A percentile compares a stretch with the other conserved stretches of the same genome.
Conservation (phyloP, 768 basidiomycete species). For the Mycena haematopus region DNA sequence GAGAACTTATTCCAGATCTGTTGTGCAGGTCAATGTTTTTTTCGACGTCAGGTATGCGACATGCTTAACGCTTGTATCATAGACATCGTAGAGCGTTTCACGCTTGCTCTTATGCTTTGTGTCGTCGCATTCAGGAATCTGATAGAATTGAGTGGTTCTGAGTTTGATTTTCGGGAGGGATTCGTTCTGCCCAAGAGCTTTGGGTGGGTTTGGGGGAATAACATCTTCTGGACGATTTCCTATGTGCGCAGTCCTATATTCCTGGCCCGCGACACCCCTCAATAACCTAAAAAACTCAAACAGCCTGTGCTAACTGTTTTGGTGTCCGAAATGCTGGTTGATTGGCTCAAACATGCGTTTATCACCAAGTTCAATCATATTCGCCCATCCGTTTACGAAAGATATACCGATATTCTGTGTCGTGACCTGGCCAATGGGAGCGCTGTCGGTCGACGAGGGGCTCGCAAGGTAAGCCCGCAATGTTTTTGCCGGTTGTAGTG, state of each 20-base stretch:
- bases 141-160: conserved; percentile 91
- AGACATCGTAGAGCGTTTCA: conserved; percentile 99
- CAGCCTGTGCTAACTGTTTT: conserved; percentile 94
- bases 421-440: conserved; percentile 87
- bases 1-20: conserved; percentile 99
- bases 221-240: conserved; percentile 85
- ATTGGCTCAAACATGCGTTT: conserved; percentile 99
- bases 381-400: conserved; percentile 91
- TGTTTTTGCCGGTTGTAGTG: neutral
- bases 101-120: conserved; percentile 86
- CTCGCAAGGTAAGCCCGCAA: conserved; percentile 63
- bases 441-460: conserved; percentile 67
- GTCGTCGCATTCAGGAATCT: conserved; percentile 94
- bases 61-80: conserved; percentile 1
- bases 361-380: conserved; percentile 99
- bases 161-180: conserved; percentile 78
- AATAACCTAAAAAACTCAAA: neutral
- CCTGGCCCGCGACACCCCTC: conserved; percentile 1
- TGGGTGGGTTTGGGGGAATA: conserved; percentile 82
- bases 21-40: conserved; percentile 75
- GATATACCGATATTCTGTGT: conserved; percentile 95
- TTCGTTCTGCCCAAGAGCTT: conserved; percentile 83
- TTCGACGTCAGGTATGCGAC: neutral
- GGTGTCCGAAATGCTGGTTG: conserved; percentile 90
- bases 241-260: conserved; percentile 62